Conservation (phyloP, 2,329 filamentous ascomycete species). For the Penicillium sp. region DNA sequence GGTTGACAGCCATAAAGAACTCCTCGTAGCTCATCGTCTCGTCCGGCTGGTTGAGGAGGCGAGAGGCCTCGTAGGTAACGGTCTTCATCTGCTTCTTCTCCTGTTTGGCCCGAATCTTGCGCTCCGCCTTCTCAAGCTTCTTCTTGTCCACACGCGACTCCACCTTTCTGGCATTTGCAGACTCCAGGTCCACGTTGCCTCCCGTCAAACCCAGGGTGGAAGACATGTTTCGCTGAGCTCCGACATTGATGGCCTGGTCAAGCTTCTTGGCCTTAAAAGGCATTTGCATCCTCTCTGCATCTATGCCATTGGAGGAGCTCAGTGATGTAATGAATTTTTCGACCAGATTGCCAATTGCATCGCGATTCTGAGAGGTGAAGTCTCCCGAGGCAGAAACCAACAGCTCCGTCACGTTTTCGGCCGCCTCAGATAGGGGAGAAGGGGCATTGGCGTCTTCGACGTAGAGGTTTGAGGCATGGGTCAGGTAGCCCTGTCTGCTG, state of each 20-base stretch:
- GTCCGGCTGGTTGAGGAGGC: slow-evolving; percentile 78
- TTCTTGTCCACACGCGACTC: slow-evolving; percentile 97
- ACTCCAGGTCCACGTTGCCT: slow-evolving; percentile 85
- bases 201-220: slow-evolving; percentile 87
- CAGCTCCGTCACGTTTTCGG: slow-evolving; percentile 78
- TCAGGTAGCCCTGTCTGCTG: slow-evolving; percentile 69
- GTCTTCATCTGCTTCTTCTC: slow-evolving; percentile 98
- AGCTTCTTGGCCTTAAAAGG: slow-evolving; percentile 78
- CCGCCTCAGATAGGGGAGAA: slow-evolving; percentile 81
- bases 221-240: slow-evolving; percentile 91
- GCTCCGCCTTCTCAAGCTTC: slow-evolving; percentile 98
- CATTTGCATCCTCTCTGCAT: slow-evolving; percentile 65
- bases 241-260: slow-evolving; percentile 92
- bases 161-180: slow-evolving; percentile 86
- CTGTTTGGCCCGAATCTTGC: slow-evolving; percentile 96
- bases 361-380: slow-evolving; percentile 67
- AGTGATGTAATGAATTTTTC: slow-evolving; percentile 86
- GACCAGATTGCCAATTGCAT: slow-evolving; percentile 77
- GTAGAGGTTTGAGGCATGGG: slow-evolving; percentile 85
- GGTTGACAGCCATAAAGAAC: slow-evolving; percentile 99
- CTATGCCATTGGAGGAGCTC: slow-evolving; percentile 66
- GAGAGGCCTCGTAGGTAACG: slow-evolving; percentile 94
- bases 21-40: slow-evolving; percentile 93
- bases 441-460: slow-evolving; percentile 66
- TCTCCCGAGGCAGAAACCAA: slow-evolving; percentile 91